phyloP scores from a whole-genome alignment of 1,139 yeast genomes.

The Scheffersomyces illinoinensis region DNA sequence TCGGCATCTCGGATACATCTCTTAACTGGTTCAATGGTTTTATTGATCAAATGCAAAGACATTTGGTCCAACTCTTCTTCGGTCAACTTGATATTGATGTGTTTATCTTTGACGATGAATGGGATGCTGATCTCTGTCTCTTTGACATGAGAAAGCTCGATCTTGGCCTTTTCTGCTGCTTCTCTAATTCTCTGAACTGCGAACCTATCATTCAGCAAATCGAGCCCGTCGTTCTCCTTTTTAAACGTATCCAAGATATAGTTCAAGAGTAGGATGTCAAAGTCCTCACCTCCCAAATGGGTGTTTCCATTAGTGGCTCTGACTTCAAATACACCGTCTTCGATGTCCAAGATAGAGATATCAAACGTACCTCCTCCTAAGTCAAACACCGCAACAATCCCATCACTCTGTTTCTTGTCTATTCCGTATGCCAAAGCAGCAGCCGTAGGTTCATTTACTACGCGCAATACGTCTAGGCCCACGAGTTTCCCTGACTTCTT shows the following conservation, averaged over 20 bases:
- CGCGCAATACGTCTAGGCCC: conserved; percentile 67
- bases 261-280: conserved; percentile 62
- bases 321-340: conserved; percentile 80
- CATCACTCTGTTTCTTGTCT: conserved; percentile 53
- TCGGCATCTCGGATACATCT: conserved; percentile 73
- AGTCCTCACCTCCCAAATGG: conserved; percentile 82
- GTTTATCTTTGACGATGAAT: conserved; percentile 53
- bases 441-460: conserved; percentile 79
- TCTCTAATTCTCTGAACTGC: conserved; percentile 71
- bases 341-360: conserved; percentile 75
- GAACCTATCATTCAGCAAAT: conserved; percentile 41
- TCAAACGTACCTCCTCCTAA: conserved; percentile 87
- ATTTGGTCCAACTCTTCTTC: conserved; percentile 65
- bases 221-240: conserved; percentile 40
- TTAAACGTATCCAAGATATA: conserved; percentile 53
- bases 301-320: conserved; percentile 84
- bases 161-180: conserved; percentile 71
- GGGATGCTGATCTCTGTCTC: conserved; percentile 64
- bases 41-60: conserved; percentile 60
- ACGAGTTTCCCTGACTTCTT: conserved; percentile 68
- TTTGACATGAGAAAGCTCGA: conserved; percentile 63
- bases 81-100: conserved; percentile 52
- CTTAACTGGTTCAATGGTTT: conserved; percentile 65
- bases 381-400: conserved; percentile 74
- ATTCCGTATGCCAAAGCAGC: conserved; percentile 82